A percentile compares a stretch with the other conserved stretches of the same genome.
Conservation (phyloP, 805 yeast species). For the Nakazawaea ernobii region DNA sequence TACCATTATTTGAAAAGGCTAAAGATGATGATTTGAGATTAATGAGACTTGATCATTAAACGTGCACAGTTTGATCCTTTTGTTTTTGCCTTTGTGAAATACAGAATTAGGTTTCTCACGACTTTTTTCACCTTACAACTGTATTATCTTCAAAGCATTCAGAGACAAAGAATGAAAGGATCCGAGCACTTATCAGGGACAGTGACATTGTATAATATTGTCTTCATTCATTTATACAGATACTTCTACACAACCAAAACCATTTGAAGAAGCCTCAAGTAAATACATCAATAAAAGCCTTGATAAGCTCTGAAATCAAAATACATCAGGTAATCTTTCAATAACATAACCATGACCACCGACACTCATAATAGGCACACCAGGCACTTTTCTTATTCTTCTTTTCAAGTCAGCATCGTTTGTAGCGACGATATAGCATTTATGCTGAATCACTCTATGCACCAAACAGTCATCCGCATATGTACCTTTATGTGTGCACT, state of each 20-base stretch:
- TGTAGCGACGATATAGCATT: constrained; percentile 95
- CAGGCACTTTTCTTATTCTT: constrained; percentile 92
- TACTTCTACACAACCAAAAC: too few relatives aligned
- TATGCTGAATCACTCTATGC: constrained; percentile 89
- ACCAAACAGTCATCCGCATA: constrained; percentile 98
- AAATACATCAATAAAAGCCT: not conserved
- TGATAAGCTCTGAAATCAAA: constrained; percentile 27
- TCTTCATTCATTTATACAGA: too few relatives aligned
- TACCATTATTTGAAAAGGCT: not conserved
- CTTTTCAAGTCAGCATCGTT: constrained; percentile 96
- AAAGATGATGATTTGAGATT: not conserved
- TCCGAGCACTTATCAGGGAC: too few relatives aligned
- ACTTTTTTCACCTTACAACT: too few relatives aligned
- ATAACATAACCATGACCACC: constrained; percentile 90
- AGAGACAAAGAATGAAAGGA: too few relatives aligned
- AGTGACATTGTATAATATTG: too few relatives aligned
- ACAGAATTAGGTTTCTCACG: too few relatives aligned
- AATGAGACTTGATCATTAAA: not conserved
- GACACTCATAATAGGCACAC: constrained; percentile 94
- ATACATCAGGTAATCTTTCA: constrained; percentile 94
- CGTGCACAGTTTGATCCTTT: not conserved
- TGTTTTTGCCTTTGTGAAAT: not conserved
- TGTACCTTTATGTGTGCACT: constrained; percentile 90
- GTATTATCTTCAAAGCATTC: too few relatives aligned
- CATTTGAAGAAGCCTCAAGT: too few relatives aligned